Evolutionary conservation across 352 stramenopile genomes (phyloP).

Genomic region (Globisporangium emineosum): DNA sequence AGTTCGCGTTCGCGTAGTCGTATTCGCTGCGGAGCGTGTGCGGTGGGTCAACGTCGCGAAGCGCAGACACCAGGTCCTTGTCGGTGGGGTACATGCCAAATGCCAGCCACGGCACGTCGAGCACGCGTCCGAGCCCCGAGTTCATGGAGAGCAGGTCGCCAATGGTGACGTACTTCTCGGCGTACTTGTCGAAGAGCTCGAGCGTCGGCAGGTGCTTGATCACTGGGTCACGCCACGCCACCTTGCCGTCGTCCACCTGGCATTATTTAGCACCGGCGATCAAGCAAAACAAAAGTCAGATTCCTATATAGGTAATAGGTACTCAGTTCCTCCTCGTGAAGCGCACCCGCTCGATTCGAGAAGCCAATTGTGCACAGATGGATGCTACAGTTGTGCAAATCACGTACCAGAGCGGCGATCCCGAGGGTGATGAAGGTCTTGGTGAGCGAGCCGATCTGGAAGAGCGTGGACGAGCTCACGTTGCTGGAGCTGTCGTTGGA

Average conservation of each 20-base stretch:
- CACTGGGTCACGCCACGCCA: conserved; percentile 50
- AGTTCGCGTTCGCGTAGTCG: conserved; percentile 65
- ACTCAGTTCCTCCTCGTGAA: too few relatives aligned
- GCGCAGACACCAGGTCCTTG: conserved; percentile 30
- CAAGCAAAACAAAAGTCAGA: too few relatives aligned
- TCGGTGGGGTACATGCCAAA: conserved; percentile 27
- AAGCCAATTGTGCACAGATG: too few relatives aligned
- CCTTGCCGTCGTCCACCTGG: conserved; percentile 50
- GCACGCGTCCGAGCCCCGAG: neutral
- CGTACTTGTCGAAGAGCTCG: conserved; percentile 41
- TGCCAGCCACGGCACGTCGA: neutral
- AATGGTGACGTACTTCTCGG: conserved; percentile 44
- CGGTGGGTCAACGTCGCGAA: conserved; percentile 34
- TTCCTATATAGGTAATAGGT: too few relatives aligned
- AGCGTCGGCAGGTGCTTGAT: conserved; percentile 55
- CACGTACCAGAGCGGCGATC: conserved; percentile 10
- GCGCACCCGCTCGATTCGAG: neutral
- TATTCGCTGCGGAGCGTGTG: conserved; percentile 45
- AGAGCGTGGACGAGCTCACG: conserved; percentile 45
- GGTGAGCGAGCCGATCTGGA: conserved; percentile 65
- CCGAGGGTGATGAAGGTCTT: conserved; percentile 62
- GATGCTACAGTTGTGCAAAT: too few relatives aligned
- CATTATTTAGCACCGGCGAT: too few relatives aligned
- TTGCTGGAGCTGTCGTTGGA: conserved; percentile 26
- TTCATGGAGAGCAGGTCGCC: conserved; percentile 34